phyloP scores from a whole-genome alignment of 495 filamentous ascomycete genomes.

The Neurospora sp. region DNA sequence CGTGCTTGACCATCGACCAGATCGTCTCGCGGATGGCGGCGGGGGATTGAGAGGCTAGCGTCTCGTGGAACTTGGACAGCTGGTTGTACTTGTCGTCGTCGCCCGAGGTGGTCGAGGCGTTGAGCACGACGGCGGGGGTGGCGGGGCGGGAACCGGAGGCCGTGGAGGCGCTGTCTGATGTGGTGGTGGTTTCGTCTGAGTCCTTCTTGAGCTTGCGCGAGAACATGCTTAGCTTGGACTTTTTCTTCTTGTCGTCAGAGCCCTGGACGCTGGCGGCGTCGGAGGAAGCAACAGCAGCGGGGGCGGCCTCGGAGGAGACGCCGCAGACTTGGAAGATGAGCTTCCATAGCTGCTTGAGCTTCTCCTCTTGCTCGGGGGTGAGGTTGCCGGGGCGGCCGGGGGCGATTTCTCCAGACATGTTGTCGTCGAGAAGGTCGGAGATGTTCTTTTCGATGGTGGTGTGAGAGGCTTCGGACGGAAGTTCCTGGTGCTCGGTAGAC shows the following conservation, averaged over 20 bases:
- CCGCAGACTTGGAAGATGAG: constrained; percentile 72
- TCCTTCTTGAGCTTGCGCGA: constrained; percentile 52
- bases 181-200: constrained; percentile 24
- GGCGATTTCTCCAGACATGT: constrained; percentile 36
- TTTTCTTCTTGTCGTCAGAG: constrained; percentile 49
- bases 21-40: constrained; percentile 73
- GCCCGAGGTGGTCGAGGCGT: constrained; percentile 26
- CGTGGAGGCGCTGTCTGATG: constrained; percentile 18
- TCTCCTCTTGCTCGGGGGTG: constrained; percentile 78
- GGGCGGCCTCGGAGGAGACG: constrained; percentile 31
- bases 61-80: constrained; percentile 73
- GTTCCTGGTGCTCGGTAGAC: neutral
- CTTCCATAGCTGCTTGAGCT: constrained; percentile 80
- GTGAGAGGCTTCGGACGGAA: neutral
- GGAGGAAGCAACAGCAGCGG: constrained; percentile 10
- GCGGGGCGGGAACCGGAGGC: neutral
- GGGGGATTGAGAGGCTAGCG: constrained; percentile 62
- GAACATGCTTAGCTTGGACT: constrained; percentile 58
- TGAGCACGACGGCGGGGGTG: constrained; percentile 11
- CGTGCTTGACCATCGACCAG: constrained; percentile 94
- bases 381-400: constrained; percentile 81
- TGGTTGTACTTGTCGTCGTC: constrained; percentile 93
- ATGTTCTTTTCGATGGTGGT: neutral
- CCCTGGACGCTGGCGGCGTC: constrained; percentile 11
- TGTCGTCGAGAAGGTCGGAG: neutral